Conservation (phyloP, 2,329 filamentous ascomycete species). For the Eurotiales sp. region DNA sequence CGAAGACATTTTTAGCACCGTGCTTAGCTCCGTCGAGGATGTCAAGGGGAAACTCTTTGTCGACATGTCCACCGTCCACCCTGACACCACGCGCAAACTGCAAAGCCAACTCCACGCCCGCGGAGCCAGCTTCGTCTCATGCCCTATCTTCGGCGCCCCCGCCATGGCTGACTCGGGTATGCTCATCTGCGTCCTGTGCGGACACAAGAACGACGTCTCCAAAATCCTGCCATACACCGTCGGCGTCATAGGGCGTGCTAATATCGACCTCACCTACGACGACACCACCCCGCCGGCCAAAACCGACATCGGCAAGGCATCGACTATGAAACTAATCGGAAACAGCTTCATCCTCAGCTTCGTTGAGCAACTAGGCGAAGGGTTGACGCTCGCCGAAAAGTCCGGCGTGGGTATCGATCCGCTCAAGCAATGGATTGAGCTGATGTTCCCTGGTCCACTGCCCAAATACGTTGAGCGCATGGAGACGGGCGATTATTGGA, state of each 20-base stretch:
- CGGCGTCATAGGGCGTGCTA: slow-evolving; percentile 65
- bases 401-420: slow-evolving; percentile 67
- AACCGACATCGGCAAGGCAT: slow-evolving; percentile 66
- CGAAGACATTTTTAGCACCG: slow-evolving; percentile 55
- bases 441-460: slow-evolving; percentile 72
- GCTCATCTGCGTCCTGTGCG: slow-evolving; percentile 70
- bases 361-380: slow-evolving; percentile 74
- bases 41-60: slow-evolving; percentile 70
- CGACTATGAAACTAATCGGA: slow-evolving; percentile 74
- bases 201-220: slow-evolving; percentile 56
- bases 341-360: slow-evolving; percentile 85
- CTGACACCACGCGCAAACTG: slow-evolving; percentile 68
- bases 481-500: slow-evolving; percentile 70
- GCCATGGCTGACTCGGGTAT: slow-evolving; percentile 57
- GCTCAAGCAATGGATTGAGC: slow-evolving; percentile 67
- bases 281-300: slow-evolving; percentile 27
- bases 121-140: slow-evolving; percentile 72
- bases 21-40: slow-evolving; percentile 42
- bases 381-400: slow-evolving; percentile 75
- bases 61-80: slow-evolving; percentile 85
- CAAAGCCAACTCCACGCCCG: slow-evolving; percentile 55
- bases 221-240: slow-evolving; percentile 67
- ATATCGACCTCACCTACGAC: slow-evolving; percentile 62
- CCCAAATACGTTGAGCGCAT: slow-evolving; percentile 72
- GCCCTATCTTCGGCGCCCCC: slow-evolving; percentile 50